These are phyloP conservation scores for Didymella lethalis DNA, from an alignment of 2,329 filamentous ascomycete species.

Conservation along the genomic window DNA sequence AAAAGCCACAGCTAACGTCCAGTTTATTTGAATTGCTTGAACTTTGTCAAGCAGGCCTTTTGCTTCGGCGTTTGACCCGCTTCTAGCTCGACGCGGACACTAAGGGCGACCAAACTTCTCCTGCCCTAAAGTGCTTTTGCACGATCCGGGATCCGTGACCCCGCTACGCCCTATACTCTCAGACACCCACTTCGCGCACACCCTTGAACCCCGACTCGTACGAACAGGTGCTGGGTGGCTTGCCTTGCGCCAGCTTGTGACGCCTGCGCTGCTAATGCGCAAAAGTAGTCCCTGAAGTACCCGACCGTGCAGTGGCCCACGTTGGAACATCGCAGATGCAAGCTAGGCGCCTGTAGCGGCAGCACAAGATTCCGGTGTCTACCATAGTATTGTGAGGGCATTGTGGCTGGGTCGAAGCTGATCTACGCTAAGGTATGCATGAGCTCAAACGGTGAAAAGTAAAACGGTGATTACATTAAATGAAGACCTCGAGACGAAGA, in stretches of 20 bases:
- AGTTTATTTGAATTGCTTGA: conserved; percentile 1
- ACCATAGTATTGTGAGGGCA: background rate
- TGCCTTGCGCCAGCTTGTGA: conserved; percentile 11
- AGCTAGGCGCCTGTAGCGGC: conserved; percentile 7
- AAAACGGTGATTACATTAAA: conserved; percentile 1
- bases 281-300: background rate
- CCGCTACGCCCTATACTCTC: conserved; percentile 12
- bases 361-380: conserved; percentile 6
- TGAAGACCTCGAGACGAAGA: conserved; percentile 8
- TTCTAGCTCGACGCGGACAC: conserved; percentile 6
- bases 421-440: conserved; percentile 1
- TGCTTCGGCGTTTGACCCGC: conserved; percentile 8
- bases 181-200: background rate
- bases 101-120: conserved; percentile 14
- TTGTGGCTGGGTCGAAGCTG: conserved; percentile 14
- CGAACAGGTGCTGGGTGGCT: conserved; percentile 1
- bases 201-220: background rate
- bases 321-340: background rate
- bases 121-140: background rate
- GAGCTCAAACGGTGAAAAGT: conserved; percentile 3
- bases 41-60: conserved; percentile 3
- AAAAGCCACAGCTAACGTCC: conserved; percentile 2
- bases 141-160: conserved; percentile 4
- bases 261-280: conserved; percentile 6
- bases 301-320: conserved; percentile 10